Percentiles rank a stretch among this genome's conserved stretches.
phyloP scores from a whole-genome alignment of 208 protist genomes.

The Lotmaria passim region DNA sequence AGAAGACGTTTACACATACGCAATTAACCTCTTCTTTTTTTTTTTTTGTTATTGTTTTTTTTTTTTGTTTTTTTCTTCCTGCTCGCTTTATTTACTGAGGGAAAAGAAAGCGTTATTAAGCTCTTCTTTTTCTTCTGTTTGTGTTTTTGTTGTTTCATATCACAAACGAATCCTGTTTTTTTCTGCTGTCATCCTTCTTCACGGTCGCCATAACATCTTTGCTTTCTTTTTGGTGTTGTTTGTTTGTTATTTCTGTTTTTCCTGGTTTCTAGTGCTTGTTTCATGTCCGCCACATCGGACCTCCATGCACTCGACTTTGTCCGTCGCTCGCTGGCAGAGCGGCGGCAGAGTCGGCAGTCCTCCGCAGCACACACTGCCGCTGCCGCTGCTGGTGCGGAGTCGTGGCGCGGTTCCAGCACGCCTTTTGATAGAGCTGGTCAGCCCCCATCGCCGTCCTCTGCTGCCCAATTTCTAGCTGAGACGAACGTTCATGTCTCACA shows the following conservation, averaged over 20 bases:
- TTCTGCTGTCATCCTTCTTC: too few species aligned
- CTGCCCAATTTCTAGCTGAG: not conserved
- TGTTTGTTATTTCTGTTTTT: constrained; percentile 8
- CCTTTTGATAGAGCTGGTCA: not conserved
- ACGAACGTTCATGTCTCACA: not conserved
- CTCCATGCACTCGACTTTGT: constrained; percentile 5
- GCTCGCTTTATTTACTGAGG: too few species aligned
- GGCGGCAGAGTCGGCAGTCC: constrained; percentile 5
- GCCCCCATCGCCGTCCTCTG: not conserved
- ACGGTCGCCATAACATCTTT: not conserved
- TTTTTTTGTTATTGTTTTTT: not conserved
- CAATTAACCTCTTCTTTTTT: too few species aligned
- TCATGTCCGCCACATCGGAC: not conserved
- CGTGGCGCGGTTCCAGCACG: too few species aligned
- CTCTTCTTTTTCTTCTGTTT: not conserved
- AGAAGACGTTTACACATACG: too few species aligned
- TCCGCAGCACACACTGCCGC: not conserved
- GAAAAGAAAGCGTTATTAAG: not conserved
- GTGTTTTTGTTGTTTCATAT: not conserved
- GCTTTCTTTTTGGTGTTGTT: constrained; percentile 14
- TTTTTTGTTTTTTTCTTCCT: too few species aligned
- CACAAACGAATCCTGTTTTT: not conserved
- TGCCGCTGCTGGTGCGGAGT: too few species aligned
- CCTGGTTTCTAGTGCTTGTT: constrained; percentile 7
- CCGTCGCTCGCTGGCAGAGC: constrained; percentile 20